A percentile compares a stretch with the other conserved stretches of the same genome.
phyloP scores from a whole-genome alignment of 306 rosid genomes.

The Abrus pulchellus region DNA sequence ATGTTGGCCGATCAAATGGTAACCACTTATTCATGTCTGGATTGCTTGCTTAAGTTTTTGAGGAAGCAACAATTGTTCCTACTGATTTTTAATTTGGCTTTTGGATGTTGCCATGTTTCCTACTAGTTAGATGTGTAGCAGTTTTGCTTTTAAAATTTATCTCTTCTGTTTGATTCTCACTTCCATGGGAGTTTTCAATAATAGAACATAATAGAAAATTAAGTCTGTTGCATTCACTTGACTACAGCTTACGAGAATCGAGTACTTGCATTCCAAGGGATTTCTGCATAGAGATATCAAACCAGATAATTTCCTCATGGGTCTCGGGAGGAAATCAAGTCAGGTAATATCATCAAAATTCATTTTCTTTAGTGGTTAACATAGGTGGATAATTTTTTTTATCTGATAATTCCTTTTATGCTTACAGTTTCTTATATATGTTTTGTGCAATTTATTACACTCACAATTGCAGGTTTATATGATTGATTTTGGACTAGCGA shows the following conservation, averaged over 20 bases:
- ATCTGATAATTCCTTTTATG: constrained; percentile 20
- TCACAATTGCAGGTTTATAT: constrained; percentile 64
- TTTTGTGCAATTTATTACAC: constrained; percentile 39
- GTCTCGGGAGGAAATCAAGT: constrained; percentile 90
- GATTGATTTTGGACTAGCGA: constrained; percentile 91
- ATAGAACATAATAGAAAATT: constrained; percentile 22
- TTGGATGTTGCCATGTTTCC: constrained; percentile 21
- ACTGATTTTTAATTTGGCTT: neutral
- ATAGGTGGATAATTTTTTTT: constrained; percentile 38
- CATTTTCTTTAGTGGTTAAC: constrained; percentile 31
- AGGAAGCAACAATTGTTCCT: constrained; percentile 31
- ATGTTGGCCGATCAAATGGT: constrained; percentile 99
- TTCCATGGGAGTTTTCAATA: constrained; percentile 1
- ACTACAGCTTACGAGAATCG: constrained; percentile 70
- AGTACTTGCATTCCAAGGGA: constrained; percentile 73
- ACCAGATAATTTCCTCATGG: constrained; percentile 98
- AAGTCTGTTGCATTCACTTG: constrained; percentile 40
- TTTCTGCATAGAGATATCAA: constrained; percentile 96
- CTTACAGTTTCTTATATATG: constrained; percentile 20
- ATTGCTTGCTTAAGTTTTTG: constrained; percentile 35
- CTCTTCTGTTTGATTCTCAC: constrained; percentile 5
- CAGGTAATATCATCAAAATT: constrained; percentile 63
- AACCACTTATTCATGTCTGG: constrained; percentile 37
- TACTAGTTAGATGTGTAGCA: constrained; percentile 10
- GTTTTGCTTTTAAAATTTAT: constrained; percentile 35